Evolutionary conservation across 169 alveolate species (phyloP), one percentile per base, ranked within the genome.

Genomic region (Plasmodium inui): DNA sequence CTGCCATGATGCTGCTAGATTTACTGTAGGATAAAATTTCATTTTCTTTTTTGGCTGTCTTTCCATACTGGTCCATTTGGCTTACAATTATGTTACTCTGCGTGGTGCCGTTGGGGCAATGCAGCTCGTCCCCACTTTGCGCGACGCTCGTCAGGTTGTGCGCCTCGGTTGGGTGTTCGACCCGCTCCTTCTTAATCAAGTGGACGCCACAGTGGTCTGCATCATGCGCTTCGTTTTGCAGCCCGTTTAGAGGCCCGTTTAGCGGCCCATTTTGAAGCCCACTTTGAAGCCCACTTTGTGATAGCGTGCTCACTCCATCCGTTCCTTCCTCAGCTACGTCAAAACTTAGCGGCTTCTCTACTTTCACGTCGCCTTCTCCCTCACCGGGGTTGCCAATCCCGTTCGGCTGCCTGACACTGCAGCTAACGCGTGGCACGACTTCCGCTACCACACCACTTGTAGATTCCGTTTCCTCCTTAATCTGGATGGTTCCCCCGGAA

Each of bases 41-140:
- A 50, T 85, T 85, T n/a, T 41, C 46, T 85, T 67, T 85, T 37
- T 28, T 85, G 17, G 32, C 1, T 78, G 14, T 85, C 26, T 37
- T 76, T 83, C 44, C 30, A 7, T 83, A 22, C 26, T 32, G 46
- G 28, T 80, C 85, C 22, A 44, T 80, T 57, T 83, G 37, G 73
- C 34, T 34, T 28, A 19, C 14, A 57, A 61, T 39, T 10, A 9
- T 22, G 37, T 83, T 83, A 26, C 19, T 19, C 0, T 5, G 22
- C 5, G 41, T 9, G 76, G 39, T 67, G 0, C 26, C 34, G 61
- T 3, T 12, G 22, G 61, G 61, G 8, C 61, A 14, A 7, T 50
- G 22, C 1, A 12, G 57, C 3, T n/a, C n/a, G n/a, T 4, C 57
- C 5, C n/a, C n/a, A 12, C 12, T 10, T 17, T 12, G 22, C 0